Conservation (phyloP, 192 early-diverging fungal genomes). For the Phycomyces nitens region DNA sequence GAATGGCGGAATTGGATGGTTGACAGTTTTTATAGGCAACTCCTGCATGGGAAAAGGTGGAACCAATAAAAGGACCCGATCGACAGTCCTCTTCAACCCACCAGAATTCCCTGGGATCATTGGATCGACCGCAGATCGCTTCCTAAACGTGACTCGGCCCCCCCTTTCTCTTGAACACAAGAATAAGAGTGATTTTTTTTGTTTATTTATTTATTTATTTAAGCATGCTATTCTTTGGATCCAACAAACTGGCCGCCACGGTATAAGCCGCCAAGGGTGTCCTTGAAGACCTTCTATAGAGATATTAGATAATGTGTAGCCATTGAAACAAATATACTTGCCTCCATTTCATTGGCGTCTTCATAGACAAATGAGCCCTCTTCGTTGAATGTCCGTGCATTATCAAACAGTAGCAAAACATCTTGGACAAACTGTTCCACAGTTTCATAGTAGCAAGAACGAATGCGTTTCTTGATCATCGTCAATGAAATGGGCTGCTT, state of each 20-base stretch:
- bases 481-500: conserved; percentile 86
- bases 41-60: not conserved
- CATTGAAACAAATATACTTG: conserved; percentile 25
- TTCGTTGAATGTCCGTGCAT: conserved; percentile 90
- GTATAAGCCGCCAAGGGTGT: not conserved
- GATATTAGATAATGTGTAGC: no score
- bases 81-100: not conserved
- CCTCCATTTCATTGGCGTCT: conserved; percentile 72
- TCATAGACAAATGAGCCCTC: conserved; percentile 86
- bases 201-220: not conserved
- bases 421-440: conserved; percentile 71
- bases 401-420: conserved; percentile 85
- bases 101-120: not conserved
- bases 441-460: conserved; percentile 62
- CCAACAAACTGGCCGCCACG: not conserved
- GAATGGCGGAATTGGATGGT: not conserved
- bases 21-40: not conserved
- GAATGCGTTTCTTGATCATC: conserved; percentile 75
- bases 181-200: no score
- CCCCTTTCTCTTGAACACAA: not conserved
- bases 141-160: not conserved
- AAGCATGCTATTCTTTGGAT: not conserved
- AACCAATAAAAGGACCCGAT: conserved; percentile 3
- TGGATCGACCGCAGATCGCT: conserved; percentile 1
- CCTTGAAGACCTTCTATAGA: not conserved